A percentile compares a stretch with the other conserved stretches of the same genome.
phyloP scores from a whole-genome alignment of 257 asterid species.

The Nicotiana otophora region DNA sequence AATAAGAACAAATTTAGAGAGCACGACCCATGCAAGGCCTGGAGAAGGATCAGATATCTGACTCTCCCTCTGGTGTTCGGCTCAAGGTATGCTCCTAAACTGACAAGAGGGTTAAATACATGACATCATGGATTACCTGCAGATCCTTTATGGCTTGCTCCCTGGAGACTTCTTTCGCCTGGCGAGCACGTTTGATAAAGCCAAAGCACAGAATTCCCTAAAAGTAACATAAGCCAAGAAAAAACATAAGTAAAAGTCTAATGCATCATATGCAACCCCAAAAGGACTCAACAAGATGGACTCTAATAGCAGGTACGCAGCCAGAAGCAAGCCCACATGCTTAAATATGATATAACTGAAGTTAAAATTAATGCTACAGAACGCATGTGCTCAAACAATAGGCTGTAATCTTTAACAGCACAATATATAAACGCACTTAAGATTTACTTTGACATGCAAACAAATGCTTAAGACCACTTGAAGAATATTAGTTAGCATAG shows the following conservation, averaged over 20 bases:
- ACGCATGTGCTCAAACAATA: neutral
- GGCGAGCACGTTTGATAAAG: constrained; percentile 75
- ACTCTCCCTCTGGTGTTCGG: neutral
- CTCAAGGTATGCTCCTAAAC: neutral
- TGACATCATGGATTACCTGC: constrained; percentile 41
- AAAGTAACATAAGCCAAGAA: neutral
- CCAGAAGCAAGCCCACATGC: neutral
- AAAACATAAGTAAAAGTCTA: neutral
- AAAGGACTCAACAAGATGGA: neutral
- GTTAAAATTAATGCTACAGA: neutral
- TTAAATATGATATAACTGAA: neutral
- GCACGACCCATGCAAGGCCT: neutral
- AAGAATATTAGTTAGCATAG: neutral
- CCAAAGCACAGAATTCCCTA: constrained; percentile 91
- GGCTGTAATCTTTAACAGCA: constrained; percentile 4
- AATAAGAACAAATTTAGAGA: neutral
- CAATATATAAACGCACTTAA: neutral
- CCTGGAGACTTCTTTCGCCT: constrained; percentile 57
- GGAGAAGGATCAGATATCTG: neutral
- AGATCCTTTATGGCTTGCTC: constrained; percentile 84
- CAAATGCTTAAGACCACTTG: neutral
- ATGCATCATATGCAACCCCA: neutral
- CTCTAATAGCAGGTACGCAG: neutral
- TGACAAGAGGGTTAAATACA: neutral
- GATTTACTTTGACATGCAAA: neutral